Conservation (phyloP, 805 yeast species). For the Candida montana region DNA sequence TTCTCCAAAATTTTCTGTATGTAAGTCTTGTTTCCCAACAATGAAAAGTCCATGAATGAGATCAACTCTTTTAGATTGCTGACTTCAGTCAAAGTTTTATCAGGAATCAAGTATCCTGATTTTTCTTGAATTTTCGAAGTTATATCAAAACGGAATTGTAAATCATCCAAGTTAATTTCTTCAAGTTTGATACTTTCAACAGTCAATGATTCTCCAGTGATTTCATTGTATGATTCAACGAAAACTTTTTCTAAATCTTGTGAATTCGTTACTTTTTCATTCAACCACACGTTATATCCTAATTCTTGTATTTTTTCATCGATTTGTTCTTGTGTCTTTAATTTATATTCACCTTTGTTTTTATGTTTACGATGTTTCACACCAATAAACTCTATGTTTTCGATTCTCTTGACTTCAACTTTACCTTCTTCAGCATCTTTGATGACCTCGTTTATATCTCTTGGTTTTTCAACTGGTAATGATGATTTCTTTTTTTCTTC, state of each 20-base stretch:
- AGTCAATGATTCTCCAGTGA: slow-evolving; percentile 7
- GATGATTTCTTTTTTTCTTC: slow-evolving; percentile 20
- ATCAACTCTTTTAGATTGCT: slow-evolving; percentile 4
- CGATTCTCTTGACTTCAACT: slow-evolving; percentile 14
- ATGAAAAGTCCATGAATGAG: slow-evolving; percentile 2
- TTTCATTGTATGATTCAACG: slow-evolving; percentile 13
- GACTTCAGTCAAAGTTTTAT: slow-evolving; percentile 28
- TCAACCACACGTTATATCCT: slow-evolving; percentile 28
- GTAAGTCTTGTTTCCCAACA: slow-evolving; percentile 9
- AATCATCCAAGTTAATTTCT: slow-evolving; percentile 21
- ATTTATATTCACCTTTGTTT: slow-evolving; percentile 11
- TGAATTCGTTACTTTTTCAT: slow-evolving; percentile 22
- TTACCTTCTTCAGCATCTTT: slow-evolving; percentile 32
- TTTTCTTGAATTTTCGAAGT: slow-evolving; percentile 29
- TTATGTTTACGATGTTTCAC: slow-evolving; percentile 6
- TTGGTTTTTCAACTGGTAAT: slow-evolving; percentile 13
- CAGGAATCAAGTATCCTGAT: slow-evolving; percentile 36
- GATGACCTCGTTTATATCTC: slow-evolving; percentile 27
- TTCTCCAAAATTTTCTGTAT: slow-evolving; percentile 6
- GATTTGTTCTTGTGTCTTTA: slow-evolving; percentile 6
- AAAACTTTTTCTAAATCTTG: slow-evolving; percentile 25
- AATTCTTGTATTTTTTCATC: slow-evolving; percentile 3
- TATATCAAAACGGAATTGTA: slow-evolving; percentile 31
- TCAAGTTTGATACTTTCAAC: slow-evolving; percentile 5
- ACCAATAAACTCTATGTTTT: slow-evolving; percentile 26